Conservation (phyloP, 2,329 filamentous ascomycete species). For the Davidsoniella virescens region DNA sequence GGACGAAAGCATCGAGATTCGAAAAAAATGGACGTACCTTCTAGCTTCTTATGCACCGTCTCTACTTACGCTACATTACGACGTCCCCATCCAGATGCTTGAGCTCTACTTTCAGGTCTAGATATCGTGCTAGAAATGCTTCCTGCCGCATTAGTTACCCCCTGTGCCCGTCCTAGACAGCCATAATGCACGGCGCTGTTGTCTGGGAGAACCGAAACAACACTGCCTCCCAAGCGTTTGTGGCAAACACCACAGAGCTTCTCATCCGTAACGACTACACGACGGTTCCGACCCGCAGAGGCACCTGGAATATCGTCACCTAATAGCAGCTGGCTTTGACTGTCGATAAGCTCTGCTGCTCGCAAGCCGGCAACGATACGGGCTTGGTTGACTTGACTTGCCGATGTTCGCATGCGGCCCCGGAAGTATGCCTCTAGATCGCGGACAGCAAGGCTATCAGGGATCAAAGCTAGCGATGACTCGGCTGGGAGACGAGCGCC, state of each 20-base stretch:
- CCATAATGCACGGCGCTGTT: conserved; percentile 70
- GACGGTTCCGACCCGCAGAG: conserved; percentile 32
- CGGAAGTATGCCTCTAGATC: conserved; percentile 83
- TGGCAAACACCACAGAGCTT: conserved; percentile 83
- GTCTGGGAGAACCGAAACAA: conserved; percentile 78
- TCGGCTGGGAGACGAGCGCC: conserved; percentile 79
- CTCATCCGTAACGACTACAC: conserved; percentile 76
- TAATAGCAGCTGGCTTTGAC: conserved; percentile 56
- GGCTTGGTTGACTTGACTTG: conserved; percentile 63
- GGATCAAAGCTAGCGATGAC: conserved; percentile 74
- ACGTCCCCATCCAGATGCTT: conserved; percentile 9
- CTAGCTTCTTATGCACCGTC: not conserved
- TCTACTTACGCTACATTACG: not conserved
- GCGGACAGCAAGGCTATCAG: conserved; percentile 57
- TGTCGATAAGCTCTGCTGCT: conserved; percentile 62
- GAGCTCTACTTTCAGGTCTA: conserved; percentile 19
- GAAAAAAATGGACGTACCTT: not conserved
- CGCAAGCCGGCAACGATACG: conserved; percentile 62
- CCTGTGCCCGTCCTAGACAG: conserved; percentile 35
- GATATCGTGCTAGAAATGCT: no score
- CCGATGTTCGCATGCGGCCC: conserved; percentile 75
- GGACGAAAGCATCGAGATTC: not conserved
- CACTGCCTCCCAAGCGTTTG: conserved; percentile 80
- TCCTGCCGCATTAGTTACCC: conserved; percentile 15
- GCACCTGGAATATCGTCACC: conserved; percentile 43